A percentile compares a stretch with the other conserved stretches of the same genome.
Evolutionary conservation across 1,139 yeast species (phyloP).

Genomic region (Saccharomyces hybrid): DNA sequence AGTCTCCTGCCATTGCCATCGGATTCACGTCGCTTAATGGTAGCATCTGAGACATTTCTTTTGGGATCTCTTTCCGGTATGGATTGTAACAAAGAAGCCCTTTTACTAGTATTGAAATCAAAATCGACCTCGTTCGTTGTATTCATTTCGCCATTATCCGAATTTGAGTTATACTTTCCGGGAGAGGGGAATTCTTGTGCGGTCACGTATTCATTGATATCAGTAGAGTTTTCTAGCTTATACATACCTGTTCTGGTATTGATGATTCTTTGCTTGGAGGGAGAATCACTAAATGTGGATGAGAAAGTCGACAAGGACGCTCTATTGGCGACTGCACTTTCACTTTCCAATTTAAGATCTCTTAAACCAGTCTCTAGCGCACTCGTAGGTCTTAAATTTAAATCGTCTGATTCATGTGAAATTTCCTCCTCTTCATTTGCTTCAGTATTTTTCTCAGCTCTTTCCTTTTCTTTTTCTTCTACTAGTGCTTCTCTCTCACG

Average conservation of each 20-base stretch:
- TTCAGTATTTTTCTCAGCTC: not conserved
- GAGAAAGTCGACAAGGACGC: slow-evolving; percentile 18
- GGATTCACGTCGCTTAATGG: not conserved
- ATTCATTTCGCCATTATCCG: not conserved
- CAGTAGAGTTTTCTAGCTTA: slow-evolving; percentile 19
- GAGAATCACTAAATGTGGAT: slow-evolving; percentile 23
- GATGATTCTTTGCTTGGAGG: slow-evolving; percentile 10
- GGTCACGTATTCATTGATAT: slow-evolving; percentile 20
- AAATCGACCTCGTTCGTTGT: not conserved
- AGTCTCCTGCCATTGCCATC: not conserved
- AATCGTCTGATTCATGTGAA: slow-evolving; percentile 4
- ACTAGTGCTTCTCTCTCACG: slow-evolving; percentile 7
- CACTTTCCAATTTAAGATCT: slow-evolving; percentile 9
- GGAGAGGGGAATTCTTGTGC: slow-evolving; percentile 21
- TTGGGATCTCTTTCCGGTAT: slow-evolving; percentile 3
- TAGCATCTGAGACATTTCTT: not conserved
- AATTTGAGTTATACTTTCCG: not conserved
- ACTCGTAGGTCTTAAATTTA: slow-evolving; percentile 19
- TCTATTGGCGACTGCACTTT: slow-evolving; percentile 8
- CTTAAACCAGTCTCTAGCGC: slow-evolving; percentile 17
- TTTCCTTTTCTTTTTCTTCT: slow-evolving; percentile 1
- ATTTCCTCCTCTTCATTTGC: not conserved
- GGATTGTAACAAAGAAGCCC: not conserved
- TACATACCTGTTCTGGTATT: slow-evolving; percentile 14
- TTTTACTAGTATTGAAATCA: not conserved